phyloP scores from a whole-genome alignment of 2,329 filamentous ascomycete genomes.

The Ceratocystis albifundus region DNA sequence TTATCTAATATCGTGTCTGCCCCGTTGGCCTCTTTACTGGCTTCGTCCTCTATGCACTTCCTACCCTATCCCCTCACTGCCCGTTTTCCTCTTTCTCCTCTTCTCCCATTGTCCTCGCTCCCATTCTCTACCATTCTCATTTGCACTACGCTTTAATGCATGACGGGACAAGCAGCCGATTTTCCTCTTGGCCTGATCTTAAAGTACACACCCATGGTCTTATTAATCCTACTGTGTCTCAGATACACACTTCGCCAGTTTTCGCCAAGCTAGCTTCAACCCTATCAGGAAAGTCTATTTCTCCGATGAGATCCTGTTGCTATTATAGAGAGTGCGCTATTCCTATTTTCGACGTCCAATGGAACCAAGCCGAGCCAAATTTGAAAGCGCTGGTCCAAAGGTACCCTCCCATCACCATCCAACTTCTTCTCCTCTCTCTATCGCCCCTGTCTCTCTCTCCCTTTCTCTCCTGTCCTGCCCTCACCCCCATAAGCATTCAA shows the following conservation, averaged over 20 bases:
- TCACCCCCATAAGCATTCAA: neutral
- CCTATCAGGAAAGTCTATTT: constrained; percentile 6
- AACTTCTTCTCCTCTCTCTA: neutral
- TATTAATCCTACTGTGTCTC: constrained; percentile 11
- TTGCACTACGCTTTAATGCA: neutral
- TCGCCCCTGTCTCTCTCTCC: too few relatives aligned
- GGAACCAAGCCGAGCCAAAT: neutral
- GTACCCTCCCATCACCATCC: constrained; percentile 8
- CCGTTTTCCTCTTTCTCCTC: neutral
- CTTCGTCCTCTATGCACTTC: too few relatives aligned
- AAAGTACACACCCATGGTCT: neutral
- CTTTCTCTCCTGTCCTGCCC: neutral
- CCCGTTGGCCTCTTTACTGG: too few relatives aligned
- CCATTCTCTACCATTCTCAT: neutral
- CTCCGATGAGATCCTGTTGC: constrained; percentile 6
- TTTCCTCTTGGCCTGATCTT: constrained; percentile 6
- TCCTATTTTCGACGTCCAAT: constrained; percentile 1
- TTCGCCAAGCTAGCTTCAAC: constrained; percentile 9
- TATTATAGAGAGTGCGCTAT: constrained; percentile 8
- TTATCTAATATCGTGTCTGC: too few relatives aligned
- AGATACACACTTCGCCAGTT: constrained; percentile 10
- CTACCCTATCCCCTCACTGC: neutral
- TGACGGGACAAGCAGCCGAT: constrained; percentile 6
- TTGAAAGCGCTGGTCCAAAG: neutral
- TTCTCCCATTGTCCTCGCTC: neutral